Evolutionary conservation across 495 filamentous ascomycete species (phyloP).

Genomic region (Zalerion maritima): DNA sequence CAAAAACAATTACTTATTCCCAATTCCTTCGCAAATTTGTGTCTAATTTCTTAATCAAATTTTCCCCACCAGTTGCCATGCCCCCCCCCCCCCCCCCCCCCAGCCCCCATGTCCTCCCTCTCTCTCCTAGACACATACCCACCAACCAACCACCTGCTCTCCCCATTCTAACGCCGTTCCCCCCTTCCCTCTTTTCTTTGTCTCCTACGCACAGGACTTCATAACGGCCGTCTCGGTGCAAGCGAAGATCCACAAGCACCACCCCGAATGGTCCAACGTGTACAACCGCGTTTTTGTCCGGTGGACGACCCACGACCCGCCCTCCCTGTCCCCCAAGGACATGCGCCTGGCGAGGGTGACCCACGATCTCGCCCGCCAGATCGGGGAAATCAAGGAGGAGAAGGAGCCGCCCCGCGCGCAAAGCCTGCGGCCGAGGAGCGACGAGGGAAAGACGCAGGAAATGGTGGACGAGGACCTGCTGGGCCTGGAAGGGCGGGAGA

Average conservation of each 20-base stretch:
- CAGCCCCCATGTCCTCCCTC: no score
- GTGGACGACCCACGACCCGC: conserved; percentile 63
- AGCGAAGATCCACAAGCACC: conserved; percentile 42
- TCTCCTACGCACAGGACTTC: conserved; percentile 30
- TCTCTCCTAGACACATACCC: conserved; percentile 3
- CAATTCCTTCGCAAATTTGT: no score
- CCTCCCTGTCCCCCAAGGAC: conserved; percentile 57
- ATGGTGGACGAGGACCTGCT: neutral
- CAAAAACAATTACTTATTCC: no score
- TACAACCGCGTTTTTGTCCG: conserved; percentile 47
- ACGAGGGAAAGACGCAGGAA: neutral
- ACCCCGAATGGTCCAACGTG: conserved; percentile 52
- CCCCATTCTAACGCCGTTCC: neutral
- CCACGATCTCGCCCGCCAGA: conserved; percentile 39
- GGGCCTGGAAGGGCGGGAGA: neutral
- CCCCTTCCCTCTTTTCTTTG: conserved; percentile 2
- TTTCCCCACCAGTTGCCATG: no score
- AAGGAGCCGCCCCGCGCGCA: conserved; percentile 1
- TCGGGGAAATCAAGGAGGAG: conserved; percentile 31
- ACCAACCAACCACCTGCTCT: neutral
- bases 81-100: no score
- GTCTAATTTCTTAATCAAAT: no score
- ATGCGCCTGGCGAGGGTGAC: conserved; percentile 49
- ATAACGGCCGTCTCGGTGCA: conserved; percentile 43
- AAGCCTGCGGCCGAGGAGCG: conserved; percentile 4